Evolutionary conservation across 371 early-diverging fungal species (phyloP).

Genomic region (Apophysomyces trapeziformis): DNA sequence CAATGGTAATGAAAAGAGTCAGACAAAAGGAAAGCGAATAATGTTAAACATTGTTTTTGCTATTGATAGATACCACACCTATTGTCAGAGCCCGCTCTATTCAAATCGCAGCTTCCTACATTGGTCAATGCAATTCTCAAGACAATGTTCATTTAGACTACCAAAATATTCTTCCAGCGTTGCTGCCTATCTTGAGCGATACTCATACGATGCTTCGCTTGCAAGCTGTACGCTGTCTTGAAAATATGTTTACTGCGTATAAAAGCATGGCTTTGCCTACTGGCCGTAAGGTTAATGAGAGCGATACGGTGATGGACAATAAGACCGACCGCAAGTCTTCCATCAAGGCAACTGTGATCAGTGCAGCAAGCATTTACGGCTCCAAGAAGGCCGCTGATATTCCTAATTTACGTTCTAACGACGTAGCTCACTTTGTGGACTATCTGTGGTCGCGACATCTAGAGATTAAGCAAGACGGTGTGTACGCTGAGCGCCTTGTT

Average conservation of each 20-base stretch:
- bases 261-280: slow-evolving; percentile 27
- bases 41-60: not conserved
- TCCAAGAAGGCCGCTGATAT: slow-evolving; percentile 33
- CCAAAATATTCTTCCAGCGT: slow-evolving; percentile 79
- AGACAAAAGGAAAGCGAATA: not conserved
- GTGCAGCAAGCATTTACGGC: slow-evolving; percentile 53
- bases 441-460: slow-evolving; percentile 44
- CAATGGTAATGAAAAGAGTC: slow-evolving; percentile 19
- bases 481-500: slow-evolving; percentile 29
- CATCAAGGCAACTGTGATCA: slow-evolving; percentile 40
- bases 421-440: slow-evolving; percentile 57
- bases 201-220: slow-evolving; percentile 57
- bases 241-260: slow-evolving; percentile 53
- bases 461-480: slow-evolving; percentile 43
- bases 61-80: slow-evolving; percentile 20
- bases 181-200: slow-evolving; percentile 71
- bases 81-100: slow-evolving; percentile 63
- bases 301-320: slow-evolving; percentile 23
- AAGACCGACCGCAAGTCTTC: slow-evolving; percentile 55
- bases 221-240: slow-evolving; percentile 60
- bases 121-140: slow-evolving; percentile 48
- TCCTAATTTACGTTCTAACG: slow-evolving; percentile 55
- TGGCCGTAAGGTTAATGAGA: slow-evolving; percentile 47
- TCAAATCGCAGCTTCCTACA: slow-evolving; percentile 65
- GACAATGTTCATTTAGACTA: slow-evolving; percentile 58